Evolutionary conservation across 192 early-diverging fungal genomes (phyloP), one percentile per base, ranked within the genome.

Genomic region (Coemansia sp.): DNA sequence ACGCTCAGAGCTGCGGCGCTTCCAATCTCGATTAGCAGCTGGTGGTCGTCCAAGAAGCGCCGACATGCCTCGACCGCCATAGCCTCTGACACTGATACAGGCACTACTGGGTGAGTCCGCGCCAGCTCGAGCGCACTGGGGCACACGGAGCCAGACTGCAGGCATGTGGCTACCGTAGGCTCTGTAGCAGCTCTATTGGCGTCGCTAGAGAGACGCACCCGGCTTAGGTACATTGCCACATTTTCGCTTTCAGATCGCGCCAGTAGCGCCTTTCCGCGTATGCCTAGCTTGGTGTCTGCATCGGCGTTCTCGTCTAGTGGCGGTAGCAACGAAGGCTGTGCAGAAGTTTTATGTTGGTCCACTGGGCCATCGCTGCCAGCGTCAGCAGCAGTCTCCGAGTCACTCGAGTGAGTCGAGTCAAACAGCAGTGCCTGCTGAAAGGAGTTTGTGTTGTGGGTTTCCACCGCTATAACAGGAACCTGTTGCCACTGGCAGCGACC

Each of bases 381-480:
- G 28, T 53, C 51, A n/a, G 51, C 51, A 26, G 51, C 51, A 16
- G 51, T 53, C 26, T 53, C 51, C 0, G 51, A 53, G 24, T 53
- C 51, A 14, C 51, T 53, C 14, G 51, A 53, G 51, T 53, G 51
- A 16, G 51, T 31, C 51, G 84, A 74, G 35, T 84, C 88, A 37
- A 76, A 77, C 57, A 87, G 67, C 16, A 88, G 83, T 10, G 88
- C 74, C 16, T 83, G 76, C 62, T 90, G 90, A 56, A 92, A 90
- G 9, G 86, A 83, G 69, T 89, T 89, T 46, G 86, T 87, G 45
- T 88, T 88, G 73, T 89, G 86, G 1, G 90, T 92, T 64, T 92
- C 90, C 7, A 88, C 87, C 2, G 90, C 88, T 74, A 92, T 85
- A 4, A 90, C 72, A 31, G 90, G 90, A 0, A 92, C 90, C 23